Evolutionary conservation across 2,329 filamentous ascomycete genomes (phyloP).

Genomic region (Trichoderma simmonsii): DNA sequence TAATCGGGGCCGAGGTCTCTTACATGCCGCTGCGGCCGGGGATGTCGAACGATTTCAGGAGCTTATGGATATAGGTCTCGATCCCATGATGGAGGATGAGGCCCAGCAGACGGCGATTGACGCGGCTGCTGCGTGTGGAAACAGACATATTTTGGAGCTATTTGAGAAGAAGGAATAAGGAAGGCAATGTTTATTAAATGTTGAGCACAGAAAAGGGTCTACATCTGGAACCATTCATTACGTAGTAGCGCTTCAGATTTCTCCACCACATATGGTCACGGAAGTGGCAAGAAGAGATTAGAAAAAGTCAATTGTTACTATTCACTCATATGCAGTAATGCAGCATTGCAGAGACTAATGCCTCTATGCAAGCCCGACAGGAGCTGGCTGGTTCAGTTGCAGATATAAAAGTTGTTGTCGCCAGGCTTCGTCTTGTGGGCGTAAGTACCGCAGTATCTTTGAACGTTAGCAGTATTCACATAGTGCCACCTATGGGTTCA

Average conservation of each 20-base stretch:
- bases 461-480: not conserved
- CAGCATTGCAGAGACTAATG: not conserved
- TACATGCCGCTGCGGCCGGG: slow-evolving; percentile 30
- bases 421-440: not conserved
- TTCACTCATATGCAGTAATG: not conserved
- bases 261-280: not conserved
- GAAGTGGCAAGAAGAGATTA: not conserved
- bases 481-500: too few relatives aligned
- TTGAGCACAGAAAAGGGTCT: not conserved
- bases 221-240: not conserved
- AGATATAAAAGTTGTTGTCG: not conserved
- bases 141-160: slow-evolving; percentile 28
- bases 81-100: slow-evolving; percentile 30
- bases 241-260: not conserved
- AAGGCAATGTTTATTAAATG: not conserved
- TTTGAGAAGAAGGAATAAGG: slow-evolving; percentile 27
- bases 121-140: slow-evolving; percentile 32
- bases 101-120: slow-evolving; percentile 32
- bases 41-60: slow-evolving; percentile 24
- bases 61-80: slow-evolving; percentile 29
- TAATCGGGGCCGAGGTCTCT: slow-evolving; percentile 26
- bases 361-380: not conserved
- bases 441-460: slow-evolving; percentile 2
- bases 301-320: not conserved
- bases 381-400: not conserved